Conservation (phyloP, 2,329 filamentous ascomycete species). For the Cryoendolithus antarcticus region DNA sequence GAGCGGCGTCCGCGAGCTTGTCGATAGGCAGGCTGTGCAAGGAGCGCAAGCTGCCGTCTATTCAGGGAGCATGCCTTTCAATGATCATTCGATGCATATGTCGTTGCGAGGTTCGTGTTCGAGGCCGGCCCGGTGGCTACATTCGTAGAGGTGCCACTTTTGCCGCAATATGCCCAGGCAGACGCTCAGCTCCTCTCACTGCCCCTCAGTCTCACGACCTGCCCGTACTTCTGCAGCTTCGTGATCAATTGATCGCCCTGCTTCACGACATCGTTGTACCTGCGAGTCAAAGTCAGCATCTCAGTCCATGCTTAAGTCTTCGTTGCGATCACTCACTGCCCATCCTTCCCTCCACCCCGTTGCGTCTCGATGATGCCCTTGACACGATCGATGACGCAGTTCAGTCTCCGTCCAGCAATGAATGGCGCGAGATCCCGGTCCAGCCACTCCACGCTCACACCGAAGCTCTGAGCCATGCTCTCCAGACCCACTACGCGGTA, state of each 20-base stretch:
- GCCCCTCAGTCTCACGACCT: constrained; percentile 83
- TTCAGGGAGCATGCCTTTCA: no score
- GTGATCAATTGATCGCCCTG: constrained; percentile 97
- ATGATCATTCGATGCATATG: no score
- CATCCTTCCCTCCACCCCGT: constrained; percentile 97
- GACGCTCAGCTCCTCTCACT: constrained; percentile 66
- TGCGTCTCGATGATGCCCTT: constrained; percentile 97
- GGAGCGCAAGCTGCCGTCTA: no score
- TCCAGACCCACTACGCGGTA: constrained; percentile 91
- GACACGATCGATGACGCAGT: constrained; percentile 95
- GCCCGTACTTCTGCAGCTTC: constrained; percentile 98
- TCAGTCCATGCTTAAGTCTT: no score
- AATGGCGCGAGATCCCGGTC: constrained; percentile 94
- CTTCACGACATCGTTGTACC: constrained; percentile 89
- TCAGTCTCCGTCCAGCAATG: constrained; percentile 89
- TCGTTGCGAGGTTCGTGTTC: no score
- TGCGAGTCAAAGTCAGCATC: constrained; percentile 7
- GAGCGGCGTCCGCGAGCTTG: no score
- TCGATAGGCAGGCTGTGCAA: no score
- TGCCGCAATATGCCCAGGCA: no score
- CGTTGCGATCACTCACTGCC: constrained; percentile 45
- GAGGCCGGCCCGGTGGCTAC: no score
- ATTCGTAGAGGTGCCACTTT: no score
- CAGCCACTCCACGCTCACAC: constrained; percentile 89
- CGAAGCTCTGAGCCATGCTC: constrained; percentile 96